Base-by-base conservation (phyloP, 495 filamentous ascomycete species). In the Aspergillus haitiensis region DNA sequence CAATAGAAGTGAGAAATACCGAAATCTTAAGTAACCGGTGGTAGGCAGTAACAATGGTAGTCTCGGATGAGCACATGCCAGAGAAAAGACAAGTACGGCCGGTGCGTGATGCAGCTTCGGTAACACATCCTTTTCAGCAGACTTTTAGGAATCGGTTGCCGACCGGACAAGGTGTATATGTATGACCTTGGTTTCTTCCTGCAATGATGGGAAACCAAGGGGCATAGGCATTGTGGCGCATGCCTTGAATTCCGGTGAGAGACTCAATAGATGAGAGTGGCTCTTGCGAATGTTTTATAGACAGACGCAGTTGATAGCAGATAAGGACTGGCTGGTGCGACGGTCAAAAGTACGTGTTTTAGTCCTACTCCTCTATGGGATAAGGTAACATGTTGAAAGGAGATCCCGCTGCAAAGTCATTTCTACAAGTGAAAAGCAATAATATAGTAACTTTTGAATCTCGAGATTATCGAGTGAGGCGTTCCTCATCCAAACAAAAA, bases 81-180 rank as follows among this genome's bases (percentile, higher is more conserved):
- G 33, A 53, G 10, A 35, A 16, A 53, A 9, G 33, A n/a, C 33
- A 36, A 21, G 27, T 51, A 18, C 56, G n/a, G 54, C 31, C 12
- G 21, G 31, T 32, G 32, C 33, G 50, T 31, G 53, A 12, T 6
- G 42, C 9, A 60, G 21, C 58, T 47, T 54, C 16, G 32, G 58
- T 60, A 12, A 21, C 16, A 58, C 46, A 34, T 35, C 39, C 31
- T 48, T 51, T 31, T 42, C 49, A 48, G 21, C 37, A 21, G 53
- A 15, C 40, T 45, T 32, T 42, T 27, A 27, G 55, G 36, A 49
- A 61, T 55, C 52, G 52, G 58, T 34, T 61, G 45, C 35, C 53
- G 37, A 51, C 44, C 15, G 52, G 44, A 13, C 42, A 61, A 39
- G 12, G 55, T 58, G 58, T 34, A 33, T 7, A 45, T 58, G 58